Percentiles rank a stretch among this genome's conserved stretches.
Conservation (phyloP, 345 rosid genomes). For the Rhizophora apiculata region DNA sequence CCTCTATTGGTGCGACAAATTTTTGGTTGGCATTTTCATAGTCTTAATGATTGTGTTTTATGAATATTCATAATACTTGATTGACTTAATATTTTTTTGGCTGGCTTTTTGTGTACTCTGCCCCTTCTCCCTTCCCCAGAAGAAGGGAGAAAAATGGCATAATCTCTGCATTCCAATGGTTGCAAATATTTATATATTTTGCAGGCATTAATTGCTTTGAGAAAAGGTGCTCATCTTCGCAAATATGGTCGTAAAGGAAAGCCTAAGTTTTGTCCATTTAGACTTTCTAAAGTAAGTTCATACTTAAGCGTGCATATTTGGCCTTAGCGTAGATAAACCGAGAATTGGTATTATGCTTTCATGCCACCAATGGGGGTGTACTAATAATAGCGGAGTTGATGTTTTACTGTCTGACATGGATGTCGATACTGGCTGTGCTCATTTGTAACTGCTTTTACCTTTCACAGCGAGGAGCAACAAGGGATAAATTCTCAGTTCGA, state of each 20-base stretch:
- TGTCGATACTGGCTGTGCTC: neutral
- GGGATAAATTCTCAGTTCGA: too few relatives aligned
- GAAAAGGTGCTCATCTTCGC: constrained; percentile 87
- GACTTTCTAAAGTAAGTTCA: constrained; percentile 80
- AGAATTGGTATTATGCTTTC: too few relatives aligned
- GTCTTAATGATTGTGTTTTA: neutral
- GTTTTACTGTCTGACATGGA: neutral
- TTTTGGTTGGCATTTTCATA: neutral
- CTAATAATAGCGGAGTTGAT: too few relatives aligned
- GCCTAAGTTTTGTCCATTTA: constrained; percentile 86
- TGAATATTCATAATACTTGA: too few relatives aligned
- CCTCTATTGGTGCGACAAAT: too few relatives aligned
- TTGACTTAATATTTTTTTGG: too few relatives aligned
- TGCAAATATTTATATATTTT: constrained; percentile 15
- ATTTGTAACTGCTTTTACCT: neutral
- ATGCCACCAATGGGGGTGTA: too few relatives aligned
- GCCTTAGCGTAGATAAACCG: too few relatives aligned
- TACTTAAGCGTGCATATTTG: neutral
- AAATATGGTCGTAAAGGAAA: constrained; percentile 97
- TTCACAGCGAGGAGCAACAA: too few relatives aligned
- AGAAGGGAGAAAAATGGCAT: neutral
- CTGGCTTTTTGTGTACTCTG: too few relatives aligned
- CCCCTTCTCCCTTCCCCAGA: too few relatives aligned
- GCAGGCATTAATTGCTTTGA: constrained; percentile 83
- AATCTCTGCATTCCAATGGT: neutral